Evolutionary conservation across 2,329 filamentous ascomycete genomes (phyloP).

Genomic region (Phaeosphaeria sp.): DNA sequence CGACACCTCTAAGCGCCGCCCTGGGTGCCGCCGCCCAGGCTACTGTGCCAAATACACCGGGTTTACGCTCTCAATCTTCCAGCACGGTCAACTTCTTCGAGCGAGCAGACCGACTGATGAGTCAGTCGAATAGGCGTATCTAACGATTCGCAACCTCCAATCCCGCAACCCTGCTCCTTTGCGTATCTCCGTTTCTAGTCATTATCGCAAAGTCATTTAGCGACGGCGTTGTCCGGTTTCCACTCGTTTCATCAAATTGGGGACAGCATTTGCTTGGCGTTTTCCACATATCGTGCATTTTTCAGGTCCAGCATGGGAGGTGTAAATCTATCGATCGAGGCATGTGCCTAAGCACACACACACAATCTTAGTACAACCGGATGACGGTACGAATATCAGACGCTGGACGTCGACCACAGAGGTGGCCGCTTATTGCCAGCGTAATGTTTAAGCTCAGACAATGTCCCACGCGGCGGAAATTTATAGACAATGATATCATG

Average conservation of each 20-base stretch:
- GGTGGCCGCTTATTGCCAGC: neutral
- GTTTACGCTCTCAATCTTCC: slow-evolving; percentile 29
- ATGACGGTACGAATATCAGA: neutral
- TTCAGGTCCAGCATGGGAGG: neutral
- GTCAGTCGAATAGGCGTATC: slow-evolving; percentile 38
- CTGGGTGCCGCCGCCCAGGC: slow-evolving; percentile 89
- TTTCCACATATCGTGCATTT: neutral
- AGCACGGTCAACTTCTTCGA: slow-evolving; percentile 45
- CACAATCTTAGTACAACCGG: neutral
- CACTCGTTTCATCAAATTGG: slow-evolving; percentile 5
- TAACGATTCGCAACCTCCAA: slow-evolving; percentile 11
- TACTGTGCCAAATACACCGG: slow-evolving; percentile 72
- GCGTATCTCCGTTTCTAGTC: slow-evolving; percentile 1
- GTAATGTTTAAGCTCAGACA: slow-evolving; percentile 7
- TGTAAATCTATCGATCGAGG: neutral
- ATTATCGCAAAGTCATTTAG: slow-evolving; percentile 12
- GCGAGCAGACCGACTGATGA: slow-evolving; percentile 43
- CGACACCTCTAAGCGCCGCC: slow-evolving; percentile 88
- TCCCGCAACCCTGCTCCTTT: neutral
- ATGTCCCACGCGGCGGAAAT: too few species aligned
- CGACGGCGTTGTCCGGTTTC: slow-evolving; percentile 24
- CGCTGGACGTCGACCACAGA: slow-evolving; percentile 4
- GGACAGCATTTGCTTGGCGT: slow-evolving; percentile 5
- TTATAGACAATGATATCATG: neutral
- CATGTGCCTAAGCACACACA: neutral